Base-by-base conservation (phyloP, 148 eudicot species). In the Nepenthes gracilis region DNA sequence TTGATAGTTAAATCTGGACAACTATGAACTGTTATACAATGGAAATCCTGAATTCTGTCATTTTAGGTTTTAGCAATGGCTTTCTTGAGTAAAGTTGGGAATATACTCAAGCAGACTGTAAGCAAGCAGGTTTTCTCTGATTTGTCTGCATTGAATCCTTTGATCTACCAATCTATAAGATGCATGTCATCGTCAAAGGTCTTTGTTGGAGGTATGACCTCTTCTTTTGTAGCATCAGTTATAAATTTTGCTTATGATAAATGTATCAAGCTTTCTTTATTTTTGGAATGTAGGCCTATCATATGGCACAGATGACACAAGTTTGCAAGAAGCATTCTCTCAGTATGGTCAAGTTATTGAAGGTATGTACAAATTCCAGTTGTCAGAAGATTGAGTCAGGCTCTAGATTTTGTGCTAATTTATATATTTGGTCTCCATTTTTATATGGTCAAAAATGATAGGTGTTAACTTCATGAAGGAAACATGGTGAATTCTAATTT, bases 271-370 rank as follows among this genome's bases (percentile, higher is more conserved):
- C 12, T 10, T 53, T 37, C 43, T 55, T 62, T n/a, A 33, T 57
- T 48, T 5, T 63, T 14, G n/a, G 36, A 8, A 38, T 77, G 77
- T 79, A 93, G 99, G 99, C 78, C 74, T 88, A 52, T 76, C 98
- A 11, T 92, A 74, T 61, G 57, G 48, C 52, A 70, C 83, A 15
- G 88, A 85, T 74, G 98, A 92, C 11, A 50, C 53, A 5, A 57
- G 68, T 64, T 68, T 92, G 58, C 38, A 55, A 54, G 82, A 92
- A 37, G 74, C 81, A 66, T 92, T 92, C 61, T 33, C 70, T 6
- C 76, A 77, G 58, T 88, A 92, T 58, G 98, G 98, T 48, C 71
- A 82, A 35, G 96, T 92, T 56, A 12, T 66, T n/a, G 98, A 92
- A 55, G 98, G 98, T 92, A 56, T 54, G 75, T 62, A 4, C 47